These are phyloP conservation scores for Aspergillus ustus DNA, from an alignment of 2,329 filamentous ascomycete species.

Conservation along the genomic window DNA sequence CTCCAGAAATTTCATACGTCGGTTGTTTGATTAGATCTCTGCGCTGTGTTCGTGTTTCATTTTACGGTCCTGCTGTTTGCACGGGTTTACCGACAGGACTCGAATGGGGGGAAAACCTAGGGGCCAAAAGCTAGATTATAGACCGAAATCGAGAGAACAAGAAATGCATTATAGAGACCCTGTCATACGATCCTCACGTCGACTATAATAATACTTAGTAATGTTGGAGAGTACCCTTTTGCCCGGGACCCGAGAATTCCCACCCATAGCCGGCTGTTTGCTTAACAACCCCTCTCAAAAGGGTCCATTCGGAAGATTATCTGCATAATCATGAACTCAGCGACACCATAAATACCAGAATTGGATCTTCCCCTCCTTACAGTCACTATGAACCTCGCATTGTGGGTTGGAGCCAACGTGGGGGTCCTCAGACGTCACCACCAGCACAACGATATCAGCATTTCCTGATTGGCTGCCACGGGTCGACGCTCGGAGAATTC, in stretches of 20 bases:
- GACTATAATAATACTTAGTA: background rate
- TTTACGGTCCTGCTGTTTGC: conserved; percentile 5
- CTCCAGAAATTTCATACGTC: conserved; percentile 25
- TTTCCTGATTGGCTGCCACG: conserved; percentile 25
- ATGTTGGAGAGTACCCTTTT: conserved; percentile 10
- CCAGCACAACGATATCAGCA: conserved; percentile 19
- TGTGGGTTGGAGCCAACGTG: conserved; percentile 4
- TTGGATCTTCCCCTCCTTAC: background rate
- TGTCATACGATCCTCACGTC: background rate
- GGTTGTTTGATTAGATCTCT: conserved; percentile 20
- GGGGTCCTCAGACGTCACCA: conserved; percentile 22
- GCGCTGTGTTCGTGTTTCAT: conserved; percentile 19
- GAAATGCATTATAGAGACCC: conserved; percentile 6
- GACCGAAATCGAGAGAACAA: conserved; percentile 20
- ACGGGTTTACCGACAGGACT: conserved; percentile 4
- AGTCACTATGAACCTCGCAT: background rate
- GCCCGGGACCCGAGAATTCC: conserved; percentile 22
- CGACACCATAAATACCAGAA: background rate
- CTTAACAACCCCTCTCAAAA: background rate
- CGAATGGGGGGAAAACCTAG: conserved; percentile 14
- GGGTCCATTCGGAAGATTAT: background rate
- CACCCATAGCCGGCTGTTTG: conserved; percentile 6
- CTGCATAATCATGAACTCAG: background rate
- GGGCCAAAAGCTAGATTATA: conserved; percentile 30
- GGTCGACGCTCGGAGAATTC: conserved; percentile 25